Base-by-base conservation (phyloP, 768 basidiomycete species). In the Crassisporium funariophilum region DNA sequence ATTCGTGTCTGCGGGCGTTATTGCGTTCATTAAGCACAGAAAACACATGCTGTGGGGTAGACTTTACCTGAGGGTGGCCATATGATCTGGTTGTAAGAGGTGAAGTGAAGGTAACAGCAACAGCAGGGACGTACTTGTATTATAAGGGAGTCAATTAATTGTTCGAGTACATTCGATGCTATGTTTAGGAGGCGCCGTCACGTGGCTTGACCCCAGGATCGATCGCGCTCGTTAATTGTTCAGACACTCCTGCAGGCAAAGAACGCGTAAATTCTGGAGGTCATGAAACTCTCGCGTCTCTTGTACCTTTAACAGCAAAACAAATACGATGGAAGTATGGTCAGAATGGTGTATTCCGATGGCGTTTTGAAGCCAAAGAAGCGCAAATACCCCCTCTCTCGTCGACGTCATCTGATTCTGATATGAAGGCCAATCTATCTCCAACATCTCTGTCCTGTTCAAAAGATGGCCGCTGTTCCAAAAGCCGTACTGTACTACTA, bases 401-500 rank as follows among this genome's bases (percentile, higher is more conserved):
- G 17, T 24, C 54, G 52, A 59, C 50, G 54, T 56, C 54, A 56
- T 56, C 50, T 56, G 50, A 56, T 52, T 36, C 40, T 33, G 27
- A 41, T 23, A n/a, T n/a, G n/a, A n/a, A n/a, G n/a, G 21, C 24
- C 22, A 21, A 13, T 43, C 38, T 34, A 8, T 13, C 17, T n/a
- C n/a, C n/a, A n/a, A n/a, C 38, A 46, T 49, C 47, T 37, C 21
- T 35, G 36, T 25, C 27, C 16, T 34, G 25, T 33, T 46, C 23
- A 35, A 48, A 27, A 16, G 29, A 66, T 62, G 62, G 27, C 64
- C 27, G 45, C 46, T 41, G 23, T 85, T 41, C 82, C 85, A 42
- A 92, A 91, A 67, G 91, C 91, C n/a, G 81, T 87, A 31, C 72
- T 94, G 1, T 94, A 92, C 68, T 84, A 84, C 65, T 78, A 67